Base-by-base conservation (phyloP, 2,329 filamentous ascomycete genomes). In the Colletotrichum lindemuthianum region DNA sequence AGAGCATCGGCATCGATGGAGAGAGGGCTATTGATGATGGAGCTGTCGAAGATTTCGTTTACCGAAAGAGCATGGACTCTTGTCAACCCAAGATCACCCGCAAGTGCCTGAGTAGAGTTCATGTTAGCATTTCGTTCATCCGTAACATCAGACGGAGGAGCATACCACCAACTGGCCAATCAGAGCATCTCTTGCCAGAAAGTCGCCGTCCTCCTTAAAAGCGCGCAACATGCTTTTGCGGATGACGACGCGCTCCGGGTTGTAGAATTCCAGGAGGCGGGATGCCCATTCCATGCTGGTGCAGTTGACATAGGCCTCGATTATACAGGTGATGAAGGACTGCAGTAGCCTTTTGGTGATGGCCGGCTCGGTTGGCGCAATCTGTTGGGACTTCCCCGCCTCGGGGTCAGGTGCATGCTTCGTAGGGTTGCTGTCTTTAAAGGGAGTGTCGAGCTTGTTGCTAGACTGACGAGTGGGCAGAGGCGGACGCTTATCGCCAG, bases 271-370 rank as follows among this genome's bases (percentile, higher is more conserved):
- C 67, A 91, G 82, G 60, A 93, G 75, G 54, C 92, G 79, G 12
- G 85, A 78, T 2, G 88, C 83, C 88, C 88, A 90, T 49, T 86
- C 83, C 74, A 90, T 74, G 32, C 80, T 79, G 68, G 88, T 85
- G 7, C 77, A 79, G 68, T 88, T 88, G 66, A 92, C 84, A 69
- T 92, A 95, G 49, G 90, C 86, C 73, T 94, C 91, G 10, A 94
- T 77, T 15, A 94, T 79, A 72, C 92, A 91, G 0, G 90, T 92
- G n/a, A 92, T 82, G 74, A 96, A 94, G 1, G 89, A 88, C 72
- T 92, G 89, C 32, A 95, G 77, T 13, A 95, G 79, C 61, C 85
- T 87, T 40, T 81, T 81, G 71, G 90, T 86, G 66, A 93, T 79
- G 8, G 82, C 84, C 2, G 79, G 79, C 73, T 94, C 91, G 40